Evolutionary conservation across 1,139 yeast species (phyloP).

Genomic region (Maudiozyma humilis): DNA sequence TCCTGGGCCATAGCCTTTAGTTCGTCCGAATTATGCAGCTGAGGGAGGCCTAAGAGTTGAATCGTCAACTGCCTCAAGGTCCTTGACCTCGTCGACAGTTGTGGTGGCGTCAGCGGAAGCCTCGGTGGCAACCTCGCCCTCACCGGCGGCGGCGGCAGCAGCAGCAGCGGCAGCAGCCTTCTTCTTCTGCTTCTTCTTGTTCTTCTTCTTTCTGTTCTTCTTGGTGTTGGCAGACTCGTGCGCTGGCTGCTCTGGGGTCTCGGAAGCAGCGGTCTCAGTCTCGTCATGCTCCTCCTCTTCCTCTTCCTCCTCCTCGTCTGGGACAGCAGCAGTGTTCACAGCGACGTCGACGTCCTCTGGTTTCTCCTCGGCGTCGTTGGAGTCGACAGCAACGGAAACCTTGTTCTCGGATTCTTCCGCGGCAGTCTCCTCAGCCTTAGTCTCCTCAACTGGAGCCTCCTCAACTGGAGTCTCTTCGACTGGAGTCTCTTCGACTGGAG

Average conservation of each 20-base stretch:
- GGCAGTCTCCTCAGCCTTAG: background rate
- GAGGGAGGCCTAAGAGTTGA: slow-evolving; percentile 29
- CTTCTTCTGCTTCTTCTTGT: slow-evolving; percentile 15
- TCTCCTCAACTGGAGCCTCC: slow-evolving; percentile 4
- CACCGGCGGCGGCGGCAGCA: slow-evolving; percentile 1
- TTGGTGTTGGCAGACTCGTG: slow-evolving; percentile 2
- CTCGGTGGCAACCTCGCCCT: background rate
- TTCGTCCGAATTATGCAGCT: slow-evolving; percentile 16
- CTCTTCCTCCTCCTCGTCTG: background rate
- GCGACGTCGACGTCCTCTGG: background rate
- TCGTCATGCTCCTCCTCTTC: background rate
- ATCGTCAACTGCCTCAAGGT: slow-evolving; percentile 16
- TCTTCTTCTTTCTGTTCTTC: slow-evolving; percentile 12
- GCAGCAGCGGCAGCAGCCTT: slow-evolving; percentile 3
- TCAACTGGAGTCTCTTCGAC: background rate
- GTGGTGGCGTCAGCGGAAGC: slow-evolving; percentile 1
- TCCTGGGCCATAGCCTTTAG: slow-evolving; percentile 20
- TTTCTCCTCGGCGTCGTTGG: background rate
- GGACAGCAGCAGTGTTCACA: background rate
- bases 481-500: slow-evolving; percentile 1
- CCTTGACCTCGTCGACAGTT: slow-evolving; percentile 11
- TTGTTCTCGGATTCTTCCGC: background rate
- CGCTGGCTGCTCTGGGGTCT: background rate
- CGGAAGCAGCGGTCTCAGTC: background rate
- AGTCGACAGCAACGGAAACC: slow-evolving; percentile 1